phyloP scores from a whole-genome alignment of 768 basidiomycete species.

The Boletus reticulatus region DNA sequence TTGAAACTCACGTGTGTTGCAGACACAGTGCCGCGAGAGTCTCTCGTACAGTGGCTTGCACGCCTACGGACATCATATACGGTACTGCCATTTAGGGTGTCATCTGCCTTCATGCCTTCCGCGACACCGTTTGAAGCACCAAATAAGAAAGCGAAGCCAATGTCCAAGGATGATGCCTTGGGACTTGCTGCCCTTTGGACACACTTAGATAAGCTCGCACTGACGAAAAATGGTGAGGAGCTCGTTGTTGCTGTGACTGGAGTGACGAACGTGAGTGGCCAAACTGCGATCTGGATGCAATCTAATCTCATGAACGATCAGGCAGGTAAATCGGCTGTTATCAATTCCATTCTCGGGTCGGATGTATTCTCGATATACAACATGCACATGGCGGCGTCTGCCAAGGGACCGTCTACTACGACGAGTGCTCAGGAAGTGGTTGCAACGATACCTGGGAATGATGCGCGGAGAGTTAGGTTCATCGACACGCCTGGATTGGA shows the following conservation, averaged over 20 bases:
- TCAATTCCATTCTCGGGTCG: conserved; percentile 71
- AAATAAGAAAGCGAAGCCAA: conserved; percentile 48
- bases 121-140: conserved; percentile 20
- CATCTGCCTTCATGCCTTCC: conserved; percentile 61
- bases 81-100: conserved; percentile 71
- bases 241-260: conserved; percentile 79
- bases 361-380: conserved; percentile 56
- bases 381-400: conserved; percentile 42
- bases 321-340: conserved; percentile 82
- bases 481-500: conserved; percentile 87
- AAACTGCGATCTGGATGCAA: not conserved
- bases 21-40: conserved; percentile 83
- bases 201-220: conserved; percentile 46
- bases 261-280: conserved; percentile 66
- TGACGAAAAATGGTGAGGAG: conserved; percentile 44
- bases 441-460: conserved; percentile 43
- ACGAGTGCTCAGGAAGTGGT: conserved; percentile 65
- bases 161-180: conserved; percentile 51
- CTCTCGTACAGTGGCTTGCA: conserved; percentile 64
- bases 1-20: conserved; percentile 1
- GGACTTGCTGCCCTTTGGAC: conserved; percentile 54
- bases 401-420: conserved; percentile 63
- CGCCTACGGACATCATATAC: conserved; percentile 59
- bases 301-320: conserved; percentile 28
- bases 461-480: conserved; percentile 47